These are phyloP conservation scores for Boletus rex-veris DNA, from an alignment of 768 basidiomycete genomes.

Conservation along the genomic window DNA sequence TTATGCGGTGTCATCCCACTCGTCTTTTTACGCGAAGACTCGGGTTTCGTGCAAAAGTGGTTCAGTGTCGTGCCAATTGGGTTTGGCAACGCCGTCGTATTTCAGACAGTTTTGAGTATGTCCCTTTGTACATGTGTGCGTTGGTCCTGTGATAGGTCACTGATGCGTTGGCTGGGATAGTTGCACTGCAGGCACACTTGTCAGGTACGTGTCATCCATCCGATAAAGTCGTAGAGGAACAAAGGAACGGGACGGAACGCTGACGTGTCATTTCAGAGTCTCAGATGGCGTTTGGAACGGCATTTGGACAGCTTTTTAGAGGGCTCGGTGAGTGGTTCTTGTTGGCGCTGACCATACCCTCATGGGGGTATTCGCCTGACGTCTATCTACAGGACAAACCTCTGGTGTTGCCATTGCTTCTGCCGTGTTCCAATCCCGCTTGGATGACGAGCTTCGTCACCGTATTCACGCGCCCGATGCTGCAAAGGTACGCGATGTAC, in stretches of 20 bases:
- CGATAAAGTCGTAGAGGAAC: too few species aligned
- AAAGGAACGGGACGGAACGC: background rate
- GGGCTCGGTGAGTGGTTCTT: constrained; percentile 5
- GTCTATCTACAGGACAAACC: constrained; percentile 10
- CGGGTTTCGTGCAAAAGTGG: constrained; percentile 21
- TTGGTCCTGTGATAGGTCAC: background rate
- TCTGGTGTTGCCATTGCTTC: constrained; percentile 22
- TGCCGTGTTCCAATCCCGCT: constrained; percentile 20
- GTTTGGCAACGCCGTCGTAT: constrained; percentile 8
- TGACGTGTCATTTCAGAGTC: constrained; percentile 9
- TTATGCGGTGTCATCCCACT: constrained; percentile 42
- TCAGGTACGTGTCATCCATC: background rate
- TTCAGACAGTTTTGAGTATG: background rate
- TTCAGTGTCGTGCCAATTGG: constrained; percentile 12
- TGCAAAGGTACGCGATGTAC: background rate
- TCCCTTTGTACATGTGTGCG: background rate
- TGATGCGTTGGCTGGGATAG: background rate
- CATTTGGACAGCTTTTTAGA: constrained; percentile 23
- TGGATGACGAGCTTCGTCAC: constrained; percentile 10
- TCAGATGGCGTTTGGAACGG: constrained; percentile 22
- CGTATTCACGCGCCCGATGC: constrained; percentile 15
- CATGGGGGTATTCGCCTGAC: background rate
- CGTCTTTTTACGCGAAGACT: constrained; percentile 23
- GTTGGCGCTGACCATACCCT: background rate
- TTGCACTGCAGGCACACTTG: constrained; percentile 1